Percentiles rank a stretch among this genome's conserved stretches.
These are phyloP conservation scores for Proliferodiscus dingleyae DNA, from an alignment of 2,329 filamentous ascomycete genomes.

Conservation along the genomic window DNA sequence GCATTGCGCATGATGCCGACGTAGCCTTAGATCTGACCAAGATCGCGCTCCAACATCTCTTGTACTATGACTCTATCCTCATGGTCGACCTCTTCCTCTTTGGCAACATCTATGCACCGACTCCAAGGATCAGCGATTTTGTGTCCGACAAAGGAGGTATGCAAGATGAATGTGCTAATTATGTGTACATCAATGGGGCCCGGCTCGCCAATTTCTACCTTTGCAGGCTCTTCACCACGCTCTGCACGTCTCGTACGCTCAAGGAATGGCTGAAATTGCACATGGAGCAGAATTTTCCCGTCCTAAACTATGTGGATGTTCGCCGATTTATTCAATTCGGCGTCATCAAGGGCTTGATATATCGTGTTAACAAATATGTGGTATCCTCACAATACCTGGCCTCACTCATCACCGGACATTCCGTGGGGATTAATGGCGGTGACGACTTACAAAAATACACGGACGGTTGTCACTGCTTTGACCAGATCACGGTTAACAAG, in stretches of 20 bases:
- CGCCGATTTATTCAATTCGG: constrained; percentile 92
- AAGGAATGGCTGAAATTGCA: constrained; percentile 82
- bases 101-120: constrained; percentile 81
- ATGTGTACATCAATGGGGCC: constrained; percentile 48
- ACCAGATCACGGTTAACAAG: constrained; percentile 76
- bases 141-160: constrained; percentile 67
- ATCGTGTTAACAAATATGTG: constrained; percentile 88
- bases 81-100: constrained; percentile 96
- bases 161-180: constrained; percentile 82
- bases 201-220: constrained; percentile 57
- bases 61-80: constrained; percentile 88
- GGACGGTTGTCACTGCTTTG: constrained; percentile 72
- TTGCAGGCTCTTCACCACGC: constrained; percentile 78
- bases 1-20: constrained; percentile 79
- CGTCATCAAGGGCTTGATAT: constrained; percentile 89
- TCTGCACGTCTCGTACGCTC: constrained; percentile 77
- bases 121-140: constrained; percentile 72
- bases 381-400: constrained; percentile 61
- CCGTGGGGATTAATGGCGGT: constrained; percentile 32
- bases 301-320: constrained; percentile 76
- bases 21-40: constrained; percentile 83
- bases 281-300: constrained; percentile 56
- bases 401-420: constrained; percentile 26
- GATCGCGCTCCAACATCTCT: constrained; percentile 78
- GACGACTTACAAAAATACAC: constrained; percentile 58